Conservation (phyloP, 495 filamentous ascomycete species). For the Hyaloscypha variabilis region DNA sequence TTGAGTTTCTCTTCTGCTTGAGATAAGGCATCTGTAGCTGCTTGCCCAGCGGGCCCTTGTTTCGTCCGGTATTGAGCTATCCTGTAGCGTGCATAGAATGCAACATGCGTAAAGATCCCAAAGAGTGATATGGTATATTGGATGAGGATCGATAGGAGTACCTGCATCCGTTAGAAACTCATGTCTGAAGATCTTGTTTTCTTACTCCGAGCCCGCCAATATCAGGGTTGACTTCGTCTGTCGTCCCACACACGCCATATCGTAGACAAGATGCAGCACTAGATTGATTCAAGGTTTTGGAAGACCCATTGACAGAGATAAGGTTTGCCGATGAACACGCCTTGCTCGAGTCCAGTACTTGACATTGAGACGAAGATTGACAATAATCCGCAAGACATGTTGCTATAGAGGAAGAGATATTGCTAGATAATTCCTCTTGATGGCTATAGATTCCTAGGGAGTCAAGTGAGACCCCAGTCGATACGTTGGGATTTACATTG, state of each 20-base stretch:
- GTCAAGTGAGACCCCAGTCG: background rate
- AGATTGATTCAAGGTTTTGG: background rate
- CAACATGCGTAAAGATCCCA: conserved; percentile 1
- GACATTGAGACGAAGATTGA: background rate
- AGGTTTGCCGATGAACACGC: conserved; percentile 10
- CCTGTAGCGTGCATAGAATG: background rate
- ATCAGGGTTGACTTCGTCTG: conserved; percentile 18
- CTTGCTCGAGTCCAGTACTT: background rate
- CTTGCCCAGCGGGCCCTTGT: too few relatives aligned
- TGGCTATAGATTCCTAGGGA: background rate
- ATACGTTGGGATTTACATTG: background rate
- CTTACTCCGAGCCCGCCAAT: conserved; percentile 19
- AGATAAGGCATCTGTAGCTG: background rate
- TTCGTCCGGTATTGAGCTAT: background rate
- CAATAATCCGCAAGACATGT: conserved; percentile 16
- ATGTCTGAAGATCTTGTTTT: background rate
- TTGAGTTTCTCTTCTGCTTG: background rate
- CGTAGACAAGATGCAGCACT: conserved; percentile 6
- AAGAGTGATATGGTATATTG: conserved; percentile 20
- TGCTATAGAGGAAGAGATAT: conserved; percentile 7
- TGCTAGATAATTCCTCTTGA: background rate
- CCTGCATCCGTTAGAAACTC: conserved; percentile 9
- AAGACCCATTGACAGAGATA: background rate
- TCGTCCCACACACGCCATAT: conserved; percentile 10
- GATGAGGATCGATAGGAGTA: conserved; percentile 10